Evolutionary conservation across 2,329 filamentous ascomycete species (phyloP), one percentile per base, ranked within the genome.

Genomic region (Botrytis porri): DNA sequence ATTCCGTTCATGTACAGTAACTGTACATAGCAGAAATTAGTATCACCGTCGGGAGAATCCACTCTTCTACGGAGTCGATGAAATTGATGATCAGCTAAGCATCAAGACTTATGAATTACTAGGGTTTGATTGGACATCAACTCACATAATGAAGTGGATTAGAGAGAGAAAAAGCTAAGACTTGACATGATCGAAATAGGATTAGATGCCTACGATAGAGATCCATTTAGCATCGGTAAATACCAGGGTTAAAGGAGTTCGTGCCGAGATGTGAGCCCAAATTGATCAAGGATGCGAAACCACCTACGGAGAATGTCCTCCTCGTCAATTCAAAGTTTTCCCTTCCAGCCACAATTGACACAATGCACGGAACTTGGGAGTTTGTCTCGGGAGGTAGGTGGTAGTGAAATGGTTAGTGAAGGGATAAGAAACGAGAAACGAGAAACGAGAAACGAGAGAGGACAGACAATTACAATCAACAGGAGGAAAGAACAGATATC

Each of bases 191-290:
- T 22, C 57, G 39, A 54, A 64, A 41, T 61, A 29, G 59, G n/a
- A 54, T 54, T n/a, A 54, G 32, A 37, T n/a, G 9, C n/a, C n/a
- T 57, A 18, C n/a, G 51, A 57, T 57, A 57, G 32, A 16, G 64
- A 54, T 25, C 45, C 45, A 66, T n/a, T 39, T 39, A 54, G 45
- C 35, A 32, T 64, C 69, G 60, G 60, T 10, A 20, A 29, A 10
- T 41, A 14, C 67, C n/a, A 61, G 67, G 67, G 61, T 61, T 20
- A n/a, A 39, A 61, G 67, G 60, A 65, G 70, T 71, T 71, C 70
- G 70, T 65, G 61, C 61, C 70, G 70, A 65, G 62, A 71, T 64
- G 43, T 65, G 48, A 70, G 39, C 67, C 70, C 70, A 64, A 71
- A 71, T 48, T 32, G 61, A 20, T 51, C 69, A 54, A 41, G 69